Evolutionary conservation across 306 rosid species (phyloP).

Genomic region (Aeschynomene evenia): DNA sequence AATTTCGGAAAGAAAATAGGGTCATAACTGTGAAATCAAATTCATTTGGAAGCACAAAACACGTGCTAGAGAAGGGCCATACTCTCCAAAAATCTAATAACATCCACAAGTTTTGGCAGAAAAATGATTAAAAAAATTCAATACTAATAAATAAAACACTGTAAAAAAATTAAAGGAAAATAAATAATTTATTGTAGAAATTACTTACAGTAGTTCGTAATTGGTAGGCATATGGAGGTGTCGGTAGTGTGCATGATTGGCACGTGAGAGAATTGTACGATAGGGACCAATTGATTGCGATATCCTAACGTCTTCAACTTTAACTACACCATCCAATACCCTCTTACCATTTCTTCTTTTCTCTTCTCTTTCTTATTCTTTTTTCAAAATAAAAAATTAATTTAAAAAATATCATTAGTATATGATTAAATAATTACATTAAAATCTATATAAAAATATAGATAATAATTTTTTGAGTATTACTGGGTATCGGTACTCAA

Average conservation of each 20-base stretch:
- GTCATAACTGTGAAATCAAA: neutral
- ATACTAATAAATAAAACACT: neutral
- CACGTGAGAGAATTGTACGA: slow-evolving; percentile 39
- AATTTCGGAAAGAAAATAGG: neutral
- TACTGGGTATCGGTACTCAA: no score
- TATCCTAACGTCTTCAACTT: slow-evolving; percentile 47
- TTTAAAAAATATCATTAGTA: no score
- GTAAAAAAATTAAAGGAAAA: neutral
- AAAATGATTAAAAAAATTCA: neutral
- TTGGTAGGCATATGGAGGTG: slow-evolving; percentile 22
- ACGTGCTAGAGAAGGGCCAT: neutral
- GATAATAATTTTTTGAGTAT: no score
- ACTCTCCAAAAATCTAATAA: neutral
- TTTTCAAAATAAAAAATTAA: neutral
- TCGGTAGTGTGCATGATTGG: slow-evolving; percentile 43
- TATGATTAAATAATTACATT: no score
- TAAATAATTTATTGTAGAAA: slow-evolving; percentile 3
- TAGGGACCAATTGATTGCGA: slow-evolving; percentile 50
- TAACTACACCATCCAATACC: slow-evolving; percentile 26
- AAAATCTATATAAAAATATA: no score
- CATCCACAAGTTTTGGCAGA: neutral
- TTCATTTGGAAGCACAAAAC: neutral
- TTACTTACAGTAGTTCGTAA: no score
- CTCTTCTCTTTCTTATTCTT: neutral
- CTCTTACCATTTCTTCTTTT: neutral